Conservation (phyloP, 2,329 filamentous ascomycete species). For the Botryotinia convoluta region DNA sequence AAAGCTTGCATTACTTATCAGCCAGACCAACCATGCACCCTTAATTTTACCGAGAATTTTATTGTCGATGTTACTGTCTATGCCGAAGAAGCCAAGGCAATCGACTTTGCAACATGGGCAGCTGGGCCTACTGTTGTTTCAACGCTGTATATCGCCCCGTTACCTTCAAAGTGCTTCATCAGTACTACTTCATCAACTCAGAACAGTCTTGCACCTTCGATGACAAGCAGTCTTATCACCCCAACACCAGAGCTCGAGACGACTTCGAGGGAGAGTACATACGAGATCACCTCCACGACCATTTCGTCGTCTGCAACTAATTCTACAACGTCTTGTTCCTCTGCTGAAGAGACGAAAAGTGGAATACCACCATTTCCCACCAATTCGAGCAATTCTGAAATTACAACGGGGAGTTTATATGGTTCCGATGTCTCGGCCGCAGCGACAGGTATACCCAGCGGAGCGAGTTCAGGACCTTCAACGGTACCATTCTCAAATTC, state of each 20-base stretch:
- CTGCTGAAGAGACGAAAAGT: neutral
- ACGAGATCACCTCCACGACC: neutral
- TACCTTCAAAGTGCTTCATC: neutral
- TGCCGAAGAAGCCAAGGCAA: neutral
- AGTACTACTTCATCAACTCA: neutral
- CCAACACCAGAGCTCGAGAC: neutral
- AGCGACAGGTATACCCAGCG: neutral
- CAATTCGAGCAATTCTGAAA: neutral
- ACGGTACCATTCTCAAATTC: neutral
- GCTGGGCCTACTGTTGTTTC: neutral
- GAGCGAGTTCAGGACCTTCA: neutral
- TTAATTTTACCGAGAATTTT: conserved; percentile 22
- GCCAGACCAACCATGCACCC: conserved; percentile 13
- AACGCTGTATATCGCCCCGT: neutral
- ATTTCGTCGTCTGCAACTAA: neutral
- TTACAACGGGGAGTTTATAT: neutral
- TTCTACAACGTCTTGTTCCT: neutral
- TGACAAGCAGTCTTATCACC: neutral
- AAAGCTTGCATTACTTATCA: conserved; percentile 21
- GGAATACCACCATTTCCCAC: neutral
- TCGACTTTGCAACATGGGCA: neutral
- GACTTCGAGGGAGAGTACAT: neutral
- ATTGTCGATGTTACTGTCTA: conserved; percentile 14
- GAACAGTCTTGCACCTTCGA: neutral
- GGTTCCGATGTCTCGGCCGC: neutral